Evolutionary conservation across 2,329 filamentous ascomycete species (phyloP).

Genomic region (Aspergillus flavus): DNA sequence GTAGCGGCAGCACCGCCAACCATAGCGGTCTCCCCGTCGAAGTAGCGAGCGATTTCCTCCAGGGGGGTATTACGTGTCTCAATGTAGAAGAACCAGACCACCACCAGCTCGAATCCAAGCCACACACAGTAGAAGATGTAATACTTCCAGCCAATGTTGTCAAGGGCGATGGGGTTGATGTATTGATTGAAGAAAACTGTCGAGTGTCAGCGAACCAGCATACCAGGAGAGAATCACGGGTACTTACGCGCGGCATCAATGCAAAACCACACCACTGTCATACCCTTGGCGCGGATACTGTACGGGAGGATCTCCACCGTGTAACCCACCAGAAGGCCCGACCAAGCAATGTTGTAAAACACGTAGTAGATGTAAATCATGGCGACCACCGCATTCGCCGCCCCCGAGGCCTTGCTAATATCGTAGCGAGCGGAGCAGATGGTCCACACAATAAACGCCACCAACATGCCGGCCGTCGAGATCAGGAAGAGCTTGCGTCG

Average conservation of each 20-base stretch:
- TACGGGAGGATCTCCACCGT: conserved; percentile 54
- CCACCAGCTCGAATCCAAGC: conserved; percentile 32
- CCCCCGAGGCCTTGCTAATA: conserved; percentile 30
- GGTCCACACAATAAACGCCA: conserved; percentile 47
- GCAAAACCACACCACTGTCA: conserved; percentile 41
- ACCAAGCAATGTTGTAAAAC: conserved; percentile 45
- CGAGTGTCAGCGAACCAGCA: conserved; percentile 3
- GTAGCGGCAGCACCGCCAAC: conserved; percentile 26
- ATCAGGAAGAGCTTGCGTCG: conserved; percentile 49
- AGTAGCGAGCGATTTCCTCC: conserved; percentile 40
- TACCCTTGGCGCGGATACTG: conserved; percentile 52
- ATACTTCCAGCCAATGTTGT: conserved; percentile 39
- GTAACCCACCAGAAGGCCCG: conserved; percentile 42
- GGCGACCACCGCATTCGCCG: conserved; percentile 43
- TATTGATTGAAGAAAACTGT: conserved; percentile 40
- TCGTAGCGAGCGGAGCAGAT: conserved; percentile 42
- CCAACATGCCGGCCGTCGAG: conserved; percentile 48
- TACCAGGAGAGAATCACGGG: background rate
- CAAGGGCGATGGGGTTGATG: conserved; percentile 37
- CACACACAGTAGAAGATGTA: conserved; percentile 42
- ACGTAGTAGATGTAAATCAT: conserved; percentile 50
- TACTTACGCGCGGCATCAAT: conserved; percentile 28
- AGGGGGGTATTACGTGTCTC: conserved; percentile 37
- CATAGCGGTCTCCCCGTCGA: conserved; percentile 27
- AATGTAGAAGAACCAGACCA: conserved; percentile 41